Evolutionary conservation across 2,329 filamentous ascomycete genomes (phyloP), one percentile per base, ranked within the genome.

Genomic region (Tolypocladium guangdongense): DNA sequence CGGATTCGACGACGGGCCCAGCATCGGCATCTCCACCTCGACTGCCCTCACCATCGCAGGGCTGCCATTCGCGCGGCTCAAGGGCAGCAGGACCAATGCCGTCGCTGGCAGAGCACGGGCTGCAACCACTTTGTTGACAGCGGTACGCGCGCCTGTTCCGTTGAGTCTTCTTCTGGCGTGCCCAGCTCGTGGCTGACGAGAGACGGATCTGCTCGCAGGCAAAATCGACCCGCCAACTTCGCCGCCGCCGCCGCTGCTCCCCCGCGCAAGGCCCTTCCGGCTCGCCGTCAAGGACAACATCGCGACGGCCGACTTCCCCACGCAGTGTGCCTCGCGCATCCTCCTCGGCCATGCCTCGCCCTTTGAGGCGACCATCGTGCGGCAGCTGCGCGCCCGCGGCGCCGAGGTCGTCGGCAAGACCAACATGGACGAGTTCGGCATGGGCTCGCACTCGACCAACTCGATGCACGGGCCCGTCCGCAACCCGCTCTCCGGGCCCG

Each of bases 371-470:
- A 92, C 88, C 10, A 84, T 96, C 20, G 82, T 95, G 36, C 72
- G 77, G 51, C 80, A 84, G 61, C 76, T 96, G 36, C 78, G 80
- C 53, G 66, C 73, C 32, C 76, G 79, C 6, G 87, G 86, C 43
- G 83, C 82, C 7, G 67, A 78, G 7, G 67, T 92, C 2, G 76
- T 84, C 1, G 87, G 86, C 7, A 96, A 96, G 69, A 91, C 90
- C 2, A 96, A 95, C 66, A 83, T 97, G 76, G 93, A 97, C 70
- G 93, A 95, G 66, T 96, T 96, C 66, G 90, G 91, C 32, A 96
- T 96, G 91, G 90, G 90, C 2, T 95, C 90, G 10, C 86, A 96
- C 61, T 91, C 89, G 2, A 72, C 73, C 51, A 83, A 85, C 62
- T 90, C 89, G 1, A 71, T 76, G 52, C 82, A 84, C 61, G 88